These are phyloP conservation scores for Didymellaceae sp. DNA, from an alignment of 2,329 filamentous ascomycete genomes.

Conservation along the genomic window DNA sequence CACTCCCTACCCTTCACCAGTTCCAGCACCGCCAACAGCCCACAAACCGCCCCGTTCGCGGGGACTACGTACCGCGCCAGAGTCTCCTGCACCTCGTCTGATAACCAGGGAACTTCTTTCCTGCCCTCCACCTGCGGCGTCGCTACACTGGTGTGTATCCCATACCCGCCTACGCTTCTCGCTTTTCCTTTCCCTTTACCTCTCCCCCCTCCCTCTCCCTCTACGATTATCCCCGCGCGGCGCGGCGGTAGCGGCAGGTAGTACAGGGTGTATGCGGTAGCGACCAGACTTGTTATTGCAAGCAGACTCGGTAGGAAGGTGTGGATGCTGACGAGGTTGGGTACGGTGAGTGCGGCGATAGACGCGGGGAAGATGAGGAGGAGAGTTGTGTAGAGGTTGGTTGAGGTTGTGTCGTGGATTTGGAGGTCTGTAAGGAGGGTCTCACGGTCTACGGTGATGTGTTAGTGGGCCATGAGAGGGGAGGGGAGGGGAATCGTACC, in stretches of 20 bases:
- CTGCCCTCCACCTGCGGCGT: constrained; percentile 15
- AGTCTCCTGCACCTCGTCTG: constrained; percentile 49
- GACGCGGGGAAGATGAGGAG: constrained; percentile 68
- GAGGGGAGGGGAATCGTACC: constrained; percentile 52
- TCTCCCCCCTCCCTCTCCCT: neutral
- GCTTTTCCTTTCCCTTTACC: constrained; percentile 15
- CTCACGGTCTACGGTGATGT: constrained; percentile 38
- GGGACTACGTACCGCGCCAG: constrained; percentile 66
- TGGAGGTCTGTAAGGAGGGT: constrained; percentile 34
- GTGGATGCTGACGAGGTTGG: constrained; percentile 52
- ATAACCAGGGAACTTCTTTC: constrained; percentile 32
- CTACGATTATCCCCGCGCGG: neutral
- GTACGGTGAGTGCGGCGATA: constrained; percentile 63
- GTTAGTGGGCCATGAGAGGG: neutral
- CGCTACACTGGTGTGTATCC: neutral
- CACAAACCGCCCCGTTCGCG: constrained; percentile 64
- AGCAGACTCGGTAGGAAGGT: constrained; percentile 60
- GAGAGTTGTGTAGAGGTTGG: constrained; percentile 57
- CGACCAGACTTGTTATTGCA: constrained; percentile 67
- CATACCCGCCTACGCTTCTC: constrained; percentile 17
- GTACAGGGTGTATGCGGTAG: constrained; percentile 67
- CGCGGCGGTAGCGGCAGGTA: constrained; percentile 58
- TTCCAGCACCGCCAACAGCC: constrained; percentile 55
- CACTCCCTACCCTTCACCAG: constrained; percentile 33
- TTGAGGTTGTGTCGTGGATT: constrained; percentile 47